phyloP scores from a whole-genome alignment of 2,329 filamentous ascomycete species.

The Cordyceps pruinosa region DNA sequence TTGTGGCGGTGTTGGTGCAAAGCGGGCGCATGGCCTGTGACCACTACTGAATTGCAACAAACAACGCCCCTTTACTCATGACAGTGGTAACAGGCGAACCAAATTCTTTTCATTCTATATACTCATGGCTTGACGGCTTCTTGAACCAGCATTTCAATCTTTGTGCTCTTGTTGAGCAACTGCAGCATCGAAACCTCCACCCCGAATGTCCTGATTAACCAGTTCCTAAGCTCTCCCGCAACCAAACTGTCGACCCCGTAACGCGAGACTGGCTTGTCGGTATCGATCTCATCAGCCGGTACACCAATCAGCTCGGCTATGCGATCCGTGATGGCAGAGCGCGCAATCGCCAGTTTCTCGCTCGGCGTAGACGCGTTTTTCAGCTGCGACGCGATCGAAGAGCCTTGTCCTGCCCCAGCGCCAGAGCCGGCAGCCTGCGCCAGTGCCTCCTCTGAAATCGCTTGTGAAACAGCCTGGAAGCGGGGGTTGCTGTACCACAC shows the following conservation, averaged over 20 bases:
- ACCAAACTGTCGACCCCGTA: slow-evolving; percentile 8
- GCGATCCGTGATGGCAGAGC: neutral
- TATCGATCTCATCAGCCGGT: neutral
- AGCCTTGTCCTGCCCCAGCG: neutral
- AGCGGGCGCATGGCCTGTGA: no score
- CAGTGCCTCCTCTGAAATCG: neutral
- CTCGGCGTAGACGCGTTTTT: neutral
- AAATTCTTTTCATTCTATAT: no score
- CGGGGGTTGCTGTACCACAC: neutral
- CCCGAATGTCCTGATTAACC: slow-evolving; percentile 3
- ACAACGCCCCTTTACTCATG: no score
- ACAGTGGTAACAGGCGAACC: no score
- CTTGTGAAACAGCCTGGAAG: neutral
- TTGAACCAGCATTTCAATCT: neutral
- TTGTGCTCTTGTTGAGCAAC: neutral
- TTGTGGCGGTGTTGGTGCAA: no score
- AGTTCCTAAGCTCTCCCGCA: slow-evolving; percentile 3
- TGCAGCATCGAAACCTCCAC: neutral
- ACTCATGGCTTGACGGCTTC: neutral
- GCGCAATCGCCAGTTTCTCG: neutral
- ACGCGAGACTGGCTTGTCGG: neutral
- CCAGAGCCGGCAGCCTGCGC: neutral
- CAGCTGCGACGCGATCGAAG: neutral
- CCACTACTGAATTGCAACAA: no score
- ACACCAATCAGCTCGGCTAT: neutral